Conservation (phyloP, 1,284 basidiomycete genomes). For the Tausonia pullulans region DNA sequence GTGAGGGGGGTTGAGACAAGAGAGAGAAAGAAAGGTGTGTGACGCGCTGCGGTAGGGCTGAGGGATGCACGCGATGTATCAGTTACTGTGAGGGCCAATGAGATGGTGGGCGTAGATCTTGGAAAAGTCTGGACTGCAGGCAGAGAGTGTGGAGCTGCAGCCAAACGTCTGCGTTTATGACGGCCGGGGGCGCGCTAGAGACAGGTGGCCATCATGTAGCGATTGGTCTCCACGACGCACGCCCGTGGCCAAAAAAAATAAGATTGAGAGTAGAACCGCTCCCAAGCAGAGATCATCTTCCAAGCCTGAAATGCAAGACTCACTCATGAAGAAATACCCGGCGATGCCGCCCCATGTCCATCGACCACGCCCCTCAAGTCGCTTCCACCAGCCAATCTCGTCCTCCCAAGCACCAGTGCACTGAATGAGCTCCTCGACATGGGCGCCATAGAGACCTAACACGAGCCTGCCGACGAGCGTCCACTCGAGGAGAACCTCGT, state of each 20-base stretch:
- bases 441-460: conserved; percentile 4
- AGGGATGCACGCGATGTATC: neutral
- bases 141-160: too few relatives aligned
- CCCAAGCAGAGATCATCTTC: neutral
- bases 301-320: neutral
- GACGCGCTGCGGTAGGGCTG: conserved; percentile 12
- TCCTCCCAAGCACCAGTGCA: conserved; percentile 12
- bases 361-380: neutral
- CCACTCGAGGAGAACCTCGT: conserved; percentile 13
- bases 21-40: conserved; percentile 1
- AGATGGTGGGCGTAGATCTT: too few relatives aligned
- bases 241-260: too few relatives aligned
- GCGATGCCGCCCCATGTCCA: conserved; percentile 12
- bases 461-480: conserved; percentile 10
- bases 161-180: too few relatives aligned
- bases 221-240: too few relatives aligned
- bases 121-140: too few relatives aligned
- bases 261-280: too few relatives aligned
- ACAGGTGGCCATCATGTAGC: too few relatives aligned
- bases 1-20: neutral
- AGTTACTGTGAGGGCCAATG: too few relatives aligned
- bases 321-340: conserved; percentile 12
- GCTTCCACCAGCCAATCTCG: conserved; percentile 17
- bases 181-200: too few relatives aligned
- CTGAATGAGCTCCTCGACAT: conserved; percentile 5